Evolutionary conservation across 2,329 filamentous ascomycete genomes (phyloP).

Genomic region (Paecilomyces fulvus): DNA sequence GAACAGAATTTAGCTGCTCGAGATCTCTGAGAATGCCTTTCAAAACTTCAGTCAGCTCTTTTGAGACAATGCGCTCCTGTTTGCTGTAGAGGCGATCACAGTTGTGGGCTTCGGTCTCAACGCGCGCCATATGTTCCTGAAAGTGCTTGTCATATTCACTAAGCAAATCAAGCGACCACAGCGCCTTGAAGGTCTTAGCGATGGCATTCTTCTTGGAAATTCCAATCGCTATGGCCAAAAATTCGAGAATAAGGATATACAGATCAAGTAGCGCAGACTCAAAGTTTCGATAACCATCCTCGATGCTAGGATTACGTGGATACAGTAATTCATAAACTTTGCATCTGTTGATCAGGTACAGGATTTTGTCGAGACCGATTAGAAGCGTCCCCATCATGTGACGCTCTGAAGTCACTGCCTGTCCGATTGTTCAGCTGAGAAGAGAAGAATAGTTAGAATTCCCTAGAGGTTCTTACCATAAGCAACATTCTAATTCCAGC

Average conservation of each 20-base stretch:
- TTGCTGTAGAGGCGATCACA: slow-evolving; percentile 2
- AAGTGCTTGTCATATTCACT: slow-evolving; percentile 3
- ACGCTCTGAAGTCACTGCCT: neutral
- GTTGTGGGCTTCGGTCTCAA: slow-evolving; percentile 4
- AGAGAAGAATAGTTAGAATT: no score
- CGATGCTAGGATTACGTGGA: neutral
- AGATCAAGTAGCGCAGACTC: no score
- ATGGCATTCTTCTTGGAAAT: no score
- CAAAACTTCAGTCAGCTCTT: slow-evolving; percentile 2
- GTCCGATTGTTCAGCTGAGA: no score
- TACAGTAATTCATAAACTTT: slow-evolving; percentile 5
- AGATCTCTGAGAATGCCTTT: no score
- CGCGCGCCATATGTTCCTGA: slow-evolving; percentile 5
- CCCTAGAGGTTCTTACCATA: slow-evolving; percentile 2
- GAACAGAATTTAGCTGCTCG: no score
- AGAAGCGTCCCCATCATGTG: slow-evolving; percentile 2
- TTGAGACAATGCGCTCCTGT: slow-evolving; percentile 1
- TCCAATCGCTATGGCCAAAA: no score
- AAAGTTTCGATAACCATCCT: neutral
- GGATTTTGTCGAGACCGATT: slow-evolving; percentile 1
- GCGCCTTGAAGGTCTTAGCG: no score
- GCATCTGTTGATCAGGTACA: slow-evolving; percentile 3
- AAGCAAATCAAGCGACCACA: slow-evolving; percentile 2
- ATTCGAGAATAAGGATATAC: no score
- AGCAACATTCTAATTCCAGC: slow-evolving; percentile 9